Base-by-base conservation (phyloP, 768 basidiomycete genomes). In the Asterophora lycoperdoides region DNA sequence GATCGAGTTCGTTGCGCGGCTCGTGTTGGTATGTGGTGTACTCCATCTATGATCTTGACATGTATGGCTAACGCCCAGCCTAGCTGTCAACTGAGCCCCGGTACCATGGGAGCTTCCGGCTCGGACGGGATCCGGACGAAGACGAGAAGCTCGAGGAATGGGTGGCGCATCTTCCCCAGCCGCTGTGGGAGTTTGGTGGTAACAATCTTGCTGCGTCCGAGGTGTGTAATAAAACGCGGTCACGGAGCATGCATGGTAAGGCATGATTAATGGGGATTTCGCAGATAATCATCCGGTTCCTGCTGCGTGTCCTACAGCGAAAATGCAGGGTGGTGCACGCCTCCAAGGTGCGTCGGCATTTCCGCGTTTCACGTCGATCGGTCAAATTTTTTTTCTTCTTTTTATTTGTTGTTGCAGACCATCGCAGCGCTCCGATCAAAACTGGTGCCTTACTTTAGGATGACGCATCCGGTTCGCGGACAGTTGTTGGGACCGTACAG, bases 161-260 rank as follows among this genome's bases (percentile, higher is more conserved):
- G 92, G 55, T 92, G 14, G 63, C 76, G 20, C 81, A 86, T 54
- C 75, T 96, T 37, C 91, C 93, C 0, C 85, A 81, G 65, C 75
- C 76, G 5, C 70, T 97, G 4, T 97, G 94, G 94, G 93, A 97
- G 64, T 64, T 87, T 8, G 85, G 86, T 3, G 66, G 65, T 8
- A 77, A 65, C 45, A 79, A 89, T 60, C 61, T 76, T 14, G 56
- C 64, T 1, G 68, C 76, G 4, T 83, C 84, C 0, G 81, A 89
- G 77, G 91, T 88, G 43, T 55, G 36, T 8, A 40, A n/a, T n/a
- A n/a, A n/a, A n/a, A n/a, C n/a, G n/a, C n/a, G n/a, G n/a, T n/a
- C n/a, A n/a, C n/a, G n/a, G n/a, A n/a, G n/a, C n/a, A n/a, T n/a
- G n/a, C n/a, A n/a, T n/a, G n/a, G n/a, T n/a, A n/a, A n/a, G n/a